Evolutionary conservation across 768 basidiomycete species (phyloP), one percentile per base, ranked within the genome.

Genomic region (Dioszegia aurantiaca): DNA sequence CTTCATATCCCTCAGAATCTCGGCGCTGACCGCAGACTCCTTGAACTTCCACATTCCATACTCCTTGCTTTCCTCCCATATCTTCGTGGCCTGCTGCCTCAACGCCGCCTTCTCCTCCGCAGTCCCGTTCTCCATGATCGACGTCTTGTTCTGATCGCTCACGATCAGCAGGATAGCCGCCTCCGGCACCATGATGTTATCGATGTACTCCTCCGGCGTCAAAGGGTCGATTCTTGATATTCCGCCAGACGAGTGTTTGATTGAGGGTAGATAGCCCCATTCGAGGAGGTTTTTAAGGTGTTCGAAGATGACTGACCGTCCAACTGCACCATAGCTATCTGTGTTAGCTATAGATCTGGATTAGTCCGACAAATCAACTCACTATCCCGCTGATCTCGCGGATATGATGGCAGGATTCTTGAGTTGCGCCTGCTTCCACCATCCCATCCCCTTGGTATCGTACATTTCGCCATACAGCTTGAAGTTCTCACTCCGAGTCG

Each of bases 11-110:
- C 17, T n/a, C 33, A 57, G n/a, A 33, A 48, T 49, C 49, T 47
- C 39, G 10, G 42, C 41, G 23, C 43, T 51, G 17, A 46, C 48
- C 4, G 82, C 82, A 10, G 51, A 53, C 40, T 84, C 86, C 0
- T 89, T 88, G 73, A 90, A 93, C 85, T 88, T 87, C 5, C 86
- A 85, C 8, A 86, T 85, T 0, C 92, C 92, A 70, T 90, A 95
- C 33, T 83, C 83, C 0, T 86, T 82, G 59, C 90, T 93, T 44
- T 88, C 86, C 27, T 84, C 81, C 47, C 92, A 74, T 4, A 88
- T 83, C 23, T 55, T 30, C 28, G 45, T 33, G 2, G 62, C 69
- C 21, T 56, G 28, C 4, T 12, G 24, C 36, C 61, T 47, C 17
- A 40, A 39, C 11, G 26, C 41, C 3, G 77, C 79, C 23, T 90